phyloP scores from a whole-genome alignment of 2,329 filamentous ascomycete genomes.

The Amesomyces nigricolor region DNA sequence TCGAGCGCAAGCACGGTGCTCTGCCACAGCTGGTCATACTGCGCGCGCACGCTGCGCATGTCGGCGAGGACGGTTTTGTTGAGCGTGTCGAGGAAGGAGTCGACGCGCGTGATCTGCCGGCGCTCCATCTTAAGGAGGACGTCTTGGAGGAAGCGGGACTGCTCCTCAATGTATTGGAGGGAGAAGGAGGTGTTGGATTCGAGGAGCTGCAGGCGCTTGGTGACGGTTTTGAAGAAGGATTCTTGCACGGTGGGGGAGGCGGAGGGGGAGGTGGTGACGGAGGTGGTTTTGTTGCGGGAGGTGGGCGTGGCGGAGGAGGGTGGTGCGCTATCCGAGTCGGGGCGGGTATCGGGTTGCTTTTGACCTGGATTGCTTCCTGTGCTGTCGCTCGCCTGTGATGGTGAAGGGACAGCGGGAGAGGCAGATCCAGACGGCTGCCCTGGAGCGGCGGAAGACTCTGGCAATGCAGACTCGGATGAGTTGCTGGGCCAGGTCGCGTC shows the following conservation, averaged over 20 bases:
- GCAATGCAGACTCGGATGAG: constrained; percentile 8
- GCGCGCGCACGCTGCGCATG: constrained; percentile 67
- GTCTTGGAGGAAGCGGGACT: constrained; percentile 83
- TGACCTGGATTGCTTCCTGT: constrained; percentile 8
- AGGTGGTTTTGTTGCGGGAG: constrained; percentile 34
- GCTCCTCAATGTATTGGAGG: constrained; percentile 92
- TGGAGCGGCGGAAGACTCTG: constrained; percentile 5
- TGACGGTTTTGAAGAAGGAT: constrained; percentile 94
- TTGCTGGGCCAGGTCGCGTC: constrained; percentile 8
- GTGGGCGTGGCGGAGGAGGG: constrained; percentile 22
- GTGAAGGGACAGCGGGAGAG: constrained; percentile 3
- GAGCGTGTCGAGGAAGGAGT: constrained; percentile 73
- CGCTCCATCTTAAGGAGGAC: constrained; percentile 83
- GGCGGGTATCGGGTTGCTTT: constrained; percentile 8
- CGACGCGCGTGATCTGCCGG: constrained; percentile 77
- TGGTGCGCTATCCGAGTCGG: constrained; percentile 6
- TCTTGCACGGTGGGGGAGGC: constrained; percentile 84
- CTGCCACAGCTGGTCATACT: constrained; percentile 97
- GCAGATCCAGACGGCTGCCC: constrained; percentile 9
- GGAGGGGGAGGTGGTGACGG: constrained; percentile 39
- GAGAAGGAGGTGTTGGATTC: constrained; percentile 91
- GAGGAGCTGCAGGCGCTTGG: constrained; percentile 84
- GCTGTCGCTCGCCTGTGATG: constrained; percentile 5
- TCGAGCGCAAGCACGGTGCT: constrained; percentile 89
- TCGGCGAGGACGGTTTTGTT: constrained; percentile 84